These are phyloP conservation scores for Radiomyces spectabilis DNA, from an alignment of 192 early-diverging fungal species.

Conservation along the genomic window DNA sequence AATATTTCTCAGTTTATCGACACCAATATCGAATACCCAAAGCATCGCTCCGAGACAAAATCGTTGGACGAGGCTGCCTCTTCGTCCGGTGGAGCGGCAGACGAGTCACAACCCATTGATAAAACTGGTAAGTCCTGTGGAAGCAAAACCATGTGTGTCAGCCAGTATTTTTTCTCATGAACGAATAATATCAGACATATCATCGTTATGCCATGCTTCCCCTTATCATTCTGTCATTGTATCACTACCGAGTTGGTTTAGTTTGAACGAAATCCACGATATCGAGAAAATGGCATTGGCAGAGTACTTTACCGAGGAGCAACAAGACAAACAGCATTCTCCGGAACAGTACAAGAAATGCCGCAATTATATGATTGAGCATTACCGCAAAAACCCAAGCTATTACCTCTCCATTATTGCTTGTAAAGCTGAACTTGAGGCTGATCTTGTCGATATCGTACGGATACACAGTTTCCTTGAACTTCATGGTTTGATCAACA, in stretches of 20 bases:
- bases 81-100: too few species aligned
- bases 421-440: slow-evolving; percentile 80
- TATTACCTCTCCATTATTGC: slow-evolving; percentile 95
- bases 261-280: slow-evolving; percentile 61
- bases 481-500: slow-evolving; percentile 94
- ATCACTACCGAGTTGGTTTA: slow-evolving; percentile 77
- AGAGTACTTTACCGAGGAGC: slow-evolving; percentile 89
- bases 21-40: slow-evolving; percentile 11
- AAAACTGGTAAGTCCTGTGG: too few species aligned
- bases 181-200: too few species aligned
- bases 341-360: slow-evolving; percentile 72
- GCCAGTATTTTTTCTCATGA: too few species aligned
- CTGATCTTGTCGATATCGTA: slow-evolving; percentile 91
- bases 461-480: slow-evolving; percentile 94
- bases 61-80: slow-evolving; percentile 16
- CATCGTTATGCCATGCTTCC: not conserved
- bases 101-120: too few species aligned
- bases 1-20: slow-evolving; percentile 46
- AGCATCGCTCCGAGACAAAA: slow-evolving; percentile 4
- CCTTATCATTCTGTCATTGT: slow-evolving; percentile 62
- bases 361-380: slow-evolving; percentile 93
- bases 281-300: slow-evolving; percentile 81
- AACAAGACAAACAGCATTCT: slow-evolving; percentile 76
- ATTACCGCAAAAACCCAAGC: slow-evolving; percentile 84
- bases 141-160: too few species aligned